These are phyloP conservation scores for Annulohypoxylon stygium DNA, from an alignment of 495 filamentous ascomycete species.

Conservation along the genomic window DNA sequence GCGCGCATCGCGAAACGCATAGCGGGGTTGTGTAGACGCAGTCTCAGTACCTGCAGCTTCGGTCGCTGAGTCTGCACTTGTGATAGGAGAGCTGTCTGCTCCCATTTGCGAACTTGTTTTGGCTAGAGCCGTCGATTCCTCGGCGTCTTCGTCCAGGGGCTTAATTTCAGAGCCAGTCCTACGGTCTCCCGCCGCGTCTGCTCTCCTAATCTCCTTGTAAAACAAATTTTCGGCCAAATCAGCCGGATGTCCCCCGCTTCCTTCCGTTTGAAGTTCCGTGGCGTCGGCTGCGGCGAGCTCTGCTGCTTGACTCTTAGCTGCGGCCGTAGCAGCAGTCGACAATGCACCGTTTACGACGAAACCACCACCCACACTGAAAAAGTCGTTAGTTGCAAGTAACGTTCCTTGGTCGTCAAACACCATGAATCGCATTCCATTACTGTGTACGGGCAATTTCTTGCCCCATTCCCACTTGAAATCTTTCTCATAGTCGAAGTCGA, in stretches of 20 bases:
- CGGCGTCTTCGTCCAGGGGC: constrained; percentile 26
- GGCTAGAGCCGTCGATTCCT: constrained; percentile 38
- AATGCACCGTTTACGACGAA: constrained; percentile 55
- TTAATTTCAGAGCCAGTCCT: constrained; percentile 51
- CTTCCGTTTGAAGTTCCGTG: constrained; percentile 44
- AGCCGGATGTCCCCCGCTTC: constrained; percentile 41
- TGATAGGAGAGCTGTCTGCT: constrained; percentile 1
- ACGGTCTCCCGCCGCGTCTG: constrained; percentile 51
- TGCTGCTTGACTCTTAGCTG: constrained; percentile 24
- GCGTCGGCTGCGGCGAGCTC: constrained; percentile 29
- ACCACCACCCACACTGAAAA: constrained; percentile 55
- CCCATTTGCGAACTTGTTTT: constrained; percentile 15
- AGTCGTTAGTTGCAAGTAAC: constrained; percentile 55
- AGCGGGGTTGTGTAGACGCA: constrained; percentile 47
- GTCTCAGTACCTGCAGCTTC: constrained; percentile 29
- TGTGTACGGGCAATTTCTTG: constrained; percentile 53
- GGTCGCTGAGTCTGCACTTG: constrained; percentile 27
- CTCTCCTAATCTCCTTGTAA: constrained; percentile 54
- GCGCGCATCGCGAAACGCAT: constrained; percentile 51
- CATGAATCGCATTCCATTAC: constrained; percentile 56
- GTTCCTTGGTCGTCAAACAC: constrained; percentile 54
- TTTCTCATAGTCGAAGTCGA: constrained; percentile 52
- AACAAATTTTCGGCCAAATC: constrained; percentile 56
- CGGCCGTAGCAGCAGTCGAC: constrained; percentile 45
- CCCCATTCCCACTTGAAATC: constrained; percentile 57